These are phyloP conservation scores for Shiraia sp. DNA, from an alignment of 2,329 filamentous ascomycete species.

Conservation along the genomic window DNA sequence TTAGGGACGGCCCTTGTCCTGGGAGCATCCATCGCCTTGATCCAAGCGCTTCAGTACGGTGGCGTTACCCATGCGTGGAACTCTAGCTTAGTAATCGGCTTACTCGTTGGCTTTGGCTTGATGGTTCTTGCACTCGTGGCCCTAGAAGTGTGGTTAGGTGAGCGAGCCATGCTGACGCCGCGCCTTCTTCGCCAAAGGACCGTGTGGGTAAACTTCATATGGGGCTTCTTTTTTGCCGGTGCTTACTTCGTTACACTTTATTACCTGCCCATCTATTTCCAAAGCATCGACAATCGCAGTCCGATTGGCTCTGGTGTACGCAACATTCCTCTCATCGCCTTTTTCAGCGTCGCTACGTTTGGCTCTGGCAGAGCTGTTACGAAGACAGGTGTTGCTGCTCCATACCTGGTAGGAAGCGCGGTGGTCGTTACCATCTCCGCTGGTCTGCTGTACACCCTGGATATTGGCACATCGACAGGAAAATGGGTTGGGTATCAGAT, in stretches of 20 bases:
- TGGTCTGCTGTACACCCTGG: constrained; percentile 50
- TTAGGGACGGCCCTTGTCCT: constrained; percentile 48
- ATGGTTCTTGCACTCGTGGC: constrained; percentile 41
- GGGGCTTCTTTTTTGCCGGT: constrained; percentile 42
- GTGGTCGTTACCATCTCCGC: constrained; percentile 38
- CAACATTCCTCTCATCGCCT: constrained; percentile 44
- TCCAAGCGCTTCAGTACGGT: constrained; percentile 54
- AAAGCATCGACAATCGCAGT: constrained; percentile 42
- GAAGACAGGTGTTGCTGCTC: constrained; percentile 41
- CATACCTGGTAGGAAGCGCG: constrained; percentile 34
- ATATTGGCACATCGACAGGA: constrained; percentile 37
- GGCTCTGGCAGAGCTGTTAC: constrained; percentile 38
- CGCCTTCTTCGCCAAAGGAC: constrained; percentile 46
- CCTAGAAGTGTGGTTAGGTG: constrained; percentile 44
- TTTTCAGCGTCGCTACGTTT: constrained; percentile 42
- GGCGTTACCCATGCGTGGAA: constrained; percentile 31
- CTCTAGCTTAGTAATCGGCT: constrained; percentile 47
- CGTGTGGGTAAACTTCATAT: constrained; percentile 41
- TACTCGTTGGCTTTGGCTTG: constrained; percentile 48
- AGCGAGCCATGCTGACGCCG: constrained; percentile 47
- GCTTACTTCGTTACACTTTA: constrained; percentile 47
- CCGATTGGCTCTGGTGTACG: constrained; percentile 46
- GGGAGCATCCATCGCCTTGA: constrained; percentile 42
- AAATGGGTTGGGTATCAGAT: constrained; percentile 55
- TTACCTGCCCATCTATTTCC: constrained; percentile 56